phyloP scores from a whole-genome alignment of 2,329 filamentous ascomycete genomes.

The Cytospora paraplurivora region DNA sequence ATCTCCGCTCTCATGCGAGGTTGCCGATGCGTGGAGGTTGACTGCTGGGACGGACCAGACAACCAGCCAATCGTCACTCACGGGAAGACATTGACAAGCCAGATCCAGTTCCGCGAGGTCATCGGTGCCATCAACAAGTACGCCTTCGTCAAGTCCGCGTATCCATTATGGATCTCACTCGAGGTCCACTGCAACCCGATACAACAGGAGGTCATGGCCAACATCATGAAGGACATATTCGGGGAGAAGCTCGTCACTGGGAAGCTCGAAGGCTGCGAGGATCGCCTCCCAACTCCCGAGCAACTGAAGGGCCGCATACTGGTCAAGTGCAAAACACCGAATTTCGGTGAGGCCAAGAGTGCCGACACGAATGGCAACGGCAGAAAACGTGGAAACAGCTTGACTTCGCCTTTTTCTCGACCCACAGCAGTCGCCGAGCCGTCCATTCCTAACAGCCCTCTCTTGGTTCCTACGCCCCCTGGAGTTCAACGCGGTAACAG shows the following conservation, averaged over 20 bases:
- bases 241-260: slow-evolving; percentile 76
- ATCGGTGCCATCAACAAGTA: slow-evolving; percentile 94
- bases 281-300: slow-evolving; percentile 79
- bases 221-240: slow-evolving; percentile 84
- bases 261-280: slow-evolving; percentile 68
- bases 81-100: slow-evolving; percentile 83
- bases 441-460: slow-evolving; percentile 56
- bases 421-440: slow-evolving; percentile 62
- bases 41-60: slow-evolving; percentile 94
- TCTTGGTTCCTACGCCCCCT: slow-evolving; percentile 54
- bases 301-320: slow-evolving; percentile 82
- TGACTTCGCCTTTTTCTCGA: slow-evolving; percentile 75
- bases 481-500: slow-evolving; percentile 51
- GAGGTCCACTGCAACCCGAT: slow-evolving; percentile 87
- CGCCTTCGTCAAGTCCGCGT: slow-evolving; percentile 83
- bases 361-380: slow-evolving; percentile 41
- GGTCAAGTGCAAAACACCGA: slow-evolving; percentile 90
- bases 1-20: slow-evolving; percentile 84
- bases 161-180: slow-evolving; percentile 90
- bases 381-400: slow-evolving; percentile 65
- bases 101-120: slow-evolving; percentile 87
- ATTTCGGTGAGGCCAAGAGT: slow-evolving; percentile 51
- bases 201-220: slow-evolving; percentile 86
- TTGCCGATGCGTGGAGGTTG: slow-evolving; percentile 94
- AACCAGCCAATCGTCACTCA: slow-evolving; percentile 89